phyloP scores from a whole-genome alignment of 208 protist species.

The Leishmania arabica region DNA sequence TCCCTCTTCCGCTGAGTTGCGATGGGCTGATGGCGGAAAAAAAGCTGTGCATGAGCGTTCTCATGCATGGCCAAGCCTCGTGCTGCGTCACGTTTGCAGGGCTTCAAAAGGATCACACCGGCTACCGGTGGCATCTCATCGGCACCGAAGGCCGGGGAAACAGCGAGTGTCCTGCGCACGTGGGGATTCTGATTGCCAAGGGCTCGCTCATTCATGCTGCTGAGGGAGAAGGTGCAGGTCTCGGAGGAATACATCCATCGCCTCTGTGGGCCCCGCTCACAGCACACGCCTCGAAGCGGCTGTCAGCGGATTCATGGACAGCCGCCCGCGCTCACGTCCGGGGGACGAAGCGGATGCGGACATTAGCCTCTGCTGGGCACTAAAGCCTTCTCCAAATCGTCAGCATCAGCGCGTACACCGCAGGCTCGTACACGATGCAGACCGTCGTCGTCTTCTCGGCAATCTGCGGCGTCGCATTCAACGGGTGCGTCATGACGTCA shows the following conservation, averaged over 20 bases:
- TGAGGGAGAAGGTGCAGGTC: neutral
- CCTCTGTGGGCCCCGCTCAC: neutral
- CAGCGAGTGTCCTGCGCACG: neutral
- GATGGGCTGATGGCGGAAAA: neutral
- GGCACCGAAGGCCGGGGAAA: neutral
- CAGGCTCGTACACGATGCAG: too few species aligned
- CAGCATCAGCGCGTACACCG: too few species aligned
- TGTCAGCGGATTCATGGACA: neutral
- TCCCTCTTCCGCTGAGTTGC: neutral
- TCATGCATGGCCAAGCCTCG: neutral
- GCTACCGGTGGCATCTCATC: neutral
- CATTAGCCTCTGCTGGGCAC: neutral
- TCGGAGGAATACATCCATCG: neutral
- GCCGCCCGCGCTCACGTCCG: neutral
- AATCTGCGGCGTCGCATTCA: too few species aligned
- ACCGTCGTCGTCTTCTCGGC: too few species aligned
- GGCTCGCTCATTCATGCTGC: neutral
- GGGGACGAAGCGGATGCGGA: neutral
- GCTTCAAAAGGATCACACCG: neutral
- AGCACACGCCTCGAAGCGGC: neutral
- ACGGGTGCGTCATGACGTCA: too few species aligned
- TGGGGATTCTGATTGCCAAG: neutral
- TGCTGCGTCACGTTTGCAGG: neutral
- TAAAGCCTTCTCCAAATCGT: too few species aligned
- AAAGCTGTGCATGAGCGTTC: neutral